Percentiles rank a stretch among this genome's conserved stretches.
phyloP scores from a whole-genome alignment of 345 rosid genomes.

The Sisymbrium irio region DNA sequence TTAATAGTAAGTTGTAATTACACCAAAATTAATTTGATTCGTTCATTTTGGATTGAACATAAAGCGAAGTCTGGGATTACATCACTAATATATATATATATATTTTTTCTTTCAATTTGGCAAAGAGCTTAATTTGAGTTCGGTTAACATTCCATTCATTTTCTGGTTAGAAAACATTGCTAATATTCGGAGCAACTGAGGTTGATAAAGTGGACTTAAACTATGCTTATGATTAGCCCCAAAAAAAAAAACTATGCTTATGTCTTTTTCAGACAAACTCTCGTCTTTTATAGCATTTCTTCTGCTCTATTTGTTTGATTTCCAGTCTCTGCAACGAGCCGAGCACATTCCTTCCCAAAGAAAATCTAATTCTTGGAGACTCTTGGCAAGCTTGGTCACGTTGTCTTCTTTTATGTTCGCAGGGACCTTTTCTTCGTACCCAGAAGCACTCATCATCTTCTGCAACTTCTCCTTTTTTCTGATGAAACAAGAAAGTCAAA shows the following conservation, averaged over 20 bases:
- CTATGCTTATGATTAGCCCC: no score
- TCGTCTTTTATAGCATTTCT: neutral
- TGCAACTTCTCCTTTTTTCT: conserved; percentile 6
- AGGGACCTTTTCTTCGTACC: conserved; percentile 15
- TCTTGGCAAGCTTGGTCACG: neutral
- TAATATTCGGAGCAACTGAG: no score
- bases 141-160: no score
- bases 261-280: neutral
- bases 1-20: no score
- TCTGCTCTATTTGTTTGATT: neutral
- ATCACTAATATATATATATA: no score
- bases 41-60: no score
- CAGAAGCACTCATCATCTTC: neutral
- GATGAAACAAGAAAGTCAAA: neutral
- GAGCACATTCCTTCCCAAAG: neutral
- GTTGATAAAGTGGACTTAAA: no score
- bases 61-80: no score
- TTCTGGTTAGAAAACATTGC: no score
- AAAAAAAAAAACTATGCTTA: neutral
- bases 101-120: no score
- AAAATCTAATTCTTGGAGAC: neutral
- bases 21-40: no score
- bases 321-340: neutral
- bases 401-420: neutral
- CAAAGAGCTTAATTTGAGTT: no score